Evolutionary conservation across 495 filamentous ascomycete species (phyloP).

Genomic region (Chaetomium tenue): DNA sequence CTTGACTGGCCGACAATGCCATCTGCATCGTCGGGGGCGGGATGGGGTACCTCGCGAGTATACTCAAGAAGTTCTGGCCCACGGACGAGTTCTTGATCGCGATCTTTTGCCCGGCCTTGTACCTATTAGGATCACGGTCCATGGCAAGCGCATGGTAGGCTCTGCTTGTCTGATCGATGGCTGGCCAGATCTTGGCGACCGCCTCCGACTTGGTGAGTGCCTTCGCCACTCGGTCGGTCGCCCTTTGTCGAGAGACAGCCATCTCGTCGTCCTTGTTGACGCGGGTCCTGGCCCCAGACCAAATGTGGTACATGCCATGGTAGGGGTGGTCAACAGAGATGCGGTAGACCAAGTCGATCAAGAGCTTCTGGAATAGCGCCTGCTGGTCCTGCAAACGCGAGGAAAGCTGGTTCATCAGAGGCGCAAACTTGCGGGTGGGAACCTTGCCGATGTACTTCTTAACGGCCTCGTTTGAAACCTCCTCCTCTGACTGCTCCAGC

Average conservation of each 20-base stretch:
- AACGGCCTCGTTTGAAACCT: slow-evolving; percentile 74
- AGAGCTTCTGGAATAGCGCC: slow-evolving; percentile 66
- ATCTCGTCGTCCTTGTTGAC: slow-evolving; percentile 65
- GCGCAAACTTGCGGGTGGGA: slow-evolving; percentile 85
- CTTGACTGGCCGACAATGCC: slow-evolving; percentile 63
- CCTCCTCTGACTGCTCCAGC: slow-evolving; percentile 74
- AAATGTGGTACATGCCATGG: slow-evolving; percentile 95
- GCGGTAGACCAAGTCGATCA: slow-evolving; percentile 67
- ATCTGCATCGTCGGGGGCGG: slow-evolving; percentile 91
- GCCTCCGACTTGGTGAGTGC: slow-evolving; percentile 49
- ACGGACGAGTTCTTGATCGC: slow-evolving; percentile 57
- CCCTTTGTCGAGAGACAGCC: slow-evolving; percentile 66
- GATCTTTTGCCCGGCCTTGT: slow-evolving; percentile 66
- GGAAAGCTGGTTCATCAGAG: slow-evolving; percentile 92
- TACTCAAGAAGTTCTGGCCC: slow-evolving; percentile 56
- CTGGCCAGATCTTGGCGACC: slow-evolving; percentile 58
- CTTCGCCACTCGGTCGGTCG: slow-evolving; percentile 65
- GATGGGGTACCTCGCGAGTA: slow-evolving; percentile 57
- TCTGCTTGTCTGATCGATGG: slow-evolving; percentile 69
- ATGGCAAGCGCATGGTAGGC: slow-evolving; percentile 71
- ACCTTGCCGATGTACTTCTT: slow-evolving; percentile 65
- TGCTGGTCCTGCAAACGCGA: slow-evolving; percentile 76
- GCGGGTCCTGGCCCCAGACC: slow-evolving; percentile 68
- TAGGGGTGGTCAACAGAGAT: slow-evolving; percentile 92
- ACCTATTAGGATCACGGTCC: slow-evolving; percentile 55